Base-by-base conservation (phyloP, 1,139 yeast species). In the Meyerozyma smithsonii region DNA sequence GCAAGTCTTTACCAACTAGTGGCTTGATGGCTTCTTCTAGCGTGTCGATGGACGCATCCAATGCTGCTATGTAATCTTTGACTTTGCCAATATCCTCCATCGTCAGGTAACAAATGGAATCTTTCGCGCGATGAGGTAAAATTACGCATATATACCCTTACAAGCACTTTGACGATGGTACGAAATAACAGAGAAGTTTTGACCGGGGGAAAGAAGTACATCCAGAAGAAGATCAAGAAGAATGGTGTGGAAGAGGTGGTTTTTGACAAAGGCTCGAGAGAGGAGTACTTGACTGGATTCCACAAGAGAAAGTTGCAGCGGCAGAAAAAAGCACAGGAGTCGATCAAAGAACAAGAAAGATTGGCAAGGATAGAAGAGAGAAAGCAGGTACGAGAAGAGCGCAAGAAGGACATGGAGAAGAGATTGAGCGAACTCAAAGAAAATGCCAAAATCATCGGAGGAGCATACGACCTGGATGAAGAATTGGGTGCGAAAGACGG, bases 221-320 rank as follows among this genome's bases (percentile, higher is more conserved):
- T 82, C n/a, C 72, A 72, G 44, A 71, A 78, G 61, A 64, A 85
- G 66, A 66, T 77, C 43, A 80, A 77, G 52, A 77, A 77, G 52
- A 80, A 76, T 50, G 74, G 88, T 24, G 89, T 82, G 3, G 89
- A 78, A 26, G 96, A 87, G 56, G 94, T 90, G 26, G 78, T 76
- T 2, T 90, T 87, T 58, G 92, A 90, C 62, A 77, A 79, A 49
- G 84, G 77, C 28, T 75, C 81, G 19, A 69, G 96, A 58, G 64
- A 62, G 28, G 96, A 90, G 45, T 92, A 82, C 60, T 68, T 92
- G 50, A 92, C 97, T 1, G 98, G 98, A 25, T 92, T 92, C 59
- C 98, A 92, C 61, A 92, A 92, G 64, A 77, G 98, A 55, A 92
- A 92, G 61, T 58, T 90, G 16, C 85, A 85, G 55, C 74, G 97